Percentiles rank a stretch among this genome's conserved stretches.
Evolutionary conservation across 192 early-diverging fungal genomes (phyloP).

Genomic region (Coemansia sp.): DNA sequence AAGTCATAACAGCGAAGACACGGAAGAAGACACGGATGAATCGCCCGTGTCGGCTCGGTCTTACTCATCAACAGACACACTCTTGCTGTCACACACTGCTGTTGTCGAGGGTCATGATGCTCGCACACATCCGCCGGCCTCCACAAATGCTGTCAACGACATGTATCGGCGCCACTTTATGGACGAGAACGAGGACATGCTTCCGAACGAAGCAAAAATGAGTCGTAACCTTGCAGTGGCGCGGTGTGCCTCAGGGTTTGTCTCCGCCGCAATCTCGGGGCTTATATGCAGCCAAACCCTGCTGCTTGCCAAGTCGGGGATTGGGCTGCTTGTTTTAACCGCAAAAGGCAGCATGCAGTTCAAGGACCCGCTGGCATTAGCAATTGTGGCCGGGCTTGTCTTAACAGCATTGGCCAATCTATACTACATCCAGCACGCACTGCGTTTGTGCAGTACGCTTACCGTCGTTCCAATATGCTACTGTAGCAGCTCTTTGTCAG

Average conservation of each 20-base stretch:
- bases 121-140: background rate
- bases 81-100: background rate
- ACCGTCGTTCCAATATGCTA: slow-evolving; percentile 73
- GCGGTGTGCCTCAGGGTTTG: slow-evolving; percentile 55
- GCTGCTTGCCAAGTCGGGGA: slow-evolving; percentile 76
- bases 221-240: slow-evolving; percentile 21
- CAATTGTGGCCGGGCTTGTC: slow-evolving; percentile 62
- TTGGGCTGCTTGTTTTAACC: slow-evolving; percentile 69
- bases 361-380: slow-evolving; percentile 66
- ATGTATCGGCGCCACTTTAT: slow-evolving; percentile 44
- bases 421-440: slow-evolving; percentile 75
- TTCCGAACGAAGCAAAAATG: slow-evolving; percentile 24
- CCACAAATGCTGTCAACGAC: slow-evolving; percentile 9
- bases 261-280: slow-evolving; percentile 70
- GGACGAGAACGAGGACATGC: slow-evolving; percentile 12
- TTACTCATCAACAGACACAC: background rate
- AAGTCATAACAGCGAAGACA: background rate
- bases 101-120: background rate
- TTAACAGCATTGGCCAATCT: slow-evolving; percentile 57
- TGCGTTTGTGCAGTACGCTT: slow-evolving; percentile 73
- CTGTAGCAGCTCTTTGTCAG: slow-evolving; percentile 73
- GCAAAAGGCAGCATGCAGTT: slow-evolving; percentile 66
- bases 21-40: background rate
- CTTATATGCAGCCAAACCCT: slow-evolving; percentile 74
- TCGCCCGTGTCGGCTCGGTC: background rate